Evolutionary conservation across 2,329 filamentous ascomycete genomes (phyloP).

Genomic region (Thelonectria blattea): DNA sequence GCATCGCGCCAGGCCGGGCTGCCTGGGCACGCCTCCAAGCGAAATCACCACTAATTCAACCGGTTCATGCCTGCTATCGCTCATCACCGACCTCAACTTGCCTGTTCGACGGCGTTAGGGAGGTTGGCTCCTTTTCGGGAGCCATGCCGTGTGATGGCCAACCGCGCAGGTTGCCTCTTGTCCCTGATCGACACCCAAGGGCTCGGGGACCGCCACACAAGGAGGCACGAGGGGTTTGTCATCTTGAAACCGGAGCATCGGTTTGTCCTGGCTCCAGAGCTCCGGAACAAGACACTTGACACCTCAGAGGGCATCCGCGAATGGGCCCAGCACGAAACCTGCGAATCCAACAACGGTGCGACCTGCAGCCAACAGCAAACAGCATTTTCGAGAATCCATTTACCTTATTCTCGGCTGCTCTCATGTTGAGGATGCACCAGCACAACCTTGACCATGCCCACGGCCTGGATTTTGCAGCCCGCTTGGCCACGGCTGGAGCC

Average conservation of each 20-base stretch:
- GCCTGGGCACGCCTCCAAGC: slow-evolving; percentile 26
- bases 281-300: background rate
- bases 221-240: background rate
- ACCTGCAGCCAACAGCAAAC: background rate
- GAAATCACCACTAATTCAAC: slow-evolving; percentile 28
- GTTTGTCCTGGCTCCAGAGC: slow-evolving; percentile 4
- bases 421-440: background rate
- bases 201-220: background rate
- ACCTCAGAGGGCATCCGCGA: background rate
- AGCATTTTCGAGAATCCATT: background rate
- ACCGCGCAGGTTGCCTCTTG: slow-evolving; percentile 8
- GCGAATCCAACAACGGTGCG: background rate
- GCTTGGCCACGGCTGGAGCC: slow-evolving; percentile 4
- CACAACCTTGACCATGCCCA: background rate
- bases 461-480: background rate
- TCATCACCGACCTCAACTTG: slow-evolving; percentile 10
- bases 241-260: slow-evolving; percentile 17
- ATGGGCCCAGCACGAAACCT: background rate
- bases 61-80: slow-evolving; percentile 22
- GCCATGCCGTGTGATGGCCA: background rate
- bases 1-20: slow-evolving; percentile 16
- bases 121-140: slow-evolving; percentile 3
- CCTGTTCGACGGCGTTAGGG: background rate
- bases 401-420: background rate
- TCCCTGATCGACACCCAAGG: slow-evolving; percentile 3